phyloP scores from a whole-genome alignment of 305 asterid genomes.

The Solanum chacoense region DNA sequence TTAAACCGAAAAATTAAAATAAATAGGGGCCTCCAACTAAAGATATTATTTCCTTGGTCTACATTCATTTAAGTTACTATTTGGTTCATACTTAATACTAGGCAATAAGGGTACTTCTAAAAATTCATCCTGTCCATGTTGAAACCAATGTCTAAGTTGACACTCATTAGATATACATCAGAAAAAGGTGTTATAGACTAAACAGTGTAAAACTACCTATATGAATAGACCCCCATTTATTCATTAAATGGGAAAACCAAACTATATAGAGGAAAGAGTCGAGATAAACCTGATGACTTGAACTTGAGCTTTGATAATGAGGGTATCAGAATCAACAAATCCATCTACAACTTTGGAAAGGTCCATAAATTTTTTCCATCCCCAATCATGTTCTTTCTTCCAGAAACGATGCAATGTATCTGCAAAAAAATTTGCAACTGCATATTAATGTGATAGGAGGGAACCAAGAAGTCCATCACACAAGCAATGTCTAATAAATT shows the following conservation, averaged over 20 bases:
- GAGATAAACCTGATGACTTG: conserved; percentile 72
- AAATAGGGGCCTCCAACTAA: background rate
- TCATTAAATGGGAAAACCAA: background rate
- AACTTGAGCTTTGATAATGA: conserved; percentile 85
- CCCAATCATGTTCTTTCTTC: conserved; percentile 99
- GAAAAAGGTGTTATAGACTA: background rate
- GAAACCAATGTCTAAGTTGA: background rate
- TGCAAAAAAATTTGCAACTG: conserved; percentile 20
- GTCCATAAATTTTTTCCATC: conserved; percentile 99
- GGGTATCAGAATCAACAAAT: conserved; percentile 72
- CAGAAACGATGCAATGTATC: conserved; percentile 94
- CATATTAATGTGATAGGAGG: background rate
- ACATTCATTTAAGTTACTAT: background rate
- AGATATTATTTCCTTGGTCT: background rate
- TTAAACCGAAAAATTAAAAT: background rate
- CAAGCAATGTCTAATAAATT: background rate
- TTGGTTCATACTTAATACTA: background rate
- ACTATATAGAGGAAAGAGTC: background rate
- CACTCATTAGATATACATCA: background rate
- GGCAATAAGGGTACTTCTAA: background rate
- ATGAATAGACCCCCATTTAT: background rate
- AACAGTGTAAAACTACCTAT: background rate
- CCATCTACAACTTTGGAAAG: conserved; percentile 81
- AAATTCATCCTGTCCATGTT: background rate
- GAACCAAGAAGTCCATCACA: background rate